A percentile compares a stretch with the other conserved stretches of the same genome.
phyloP scores from a whole-genome alignment of 306 rosid species.

The Cercis canadensis region DNA sequence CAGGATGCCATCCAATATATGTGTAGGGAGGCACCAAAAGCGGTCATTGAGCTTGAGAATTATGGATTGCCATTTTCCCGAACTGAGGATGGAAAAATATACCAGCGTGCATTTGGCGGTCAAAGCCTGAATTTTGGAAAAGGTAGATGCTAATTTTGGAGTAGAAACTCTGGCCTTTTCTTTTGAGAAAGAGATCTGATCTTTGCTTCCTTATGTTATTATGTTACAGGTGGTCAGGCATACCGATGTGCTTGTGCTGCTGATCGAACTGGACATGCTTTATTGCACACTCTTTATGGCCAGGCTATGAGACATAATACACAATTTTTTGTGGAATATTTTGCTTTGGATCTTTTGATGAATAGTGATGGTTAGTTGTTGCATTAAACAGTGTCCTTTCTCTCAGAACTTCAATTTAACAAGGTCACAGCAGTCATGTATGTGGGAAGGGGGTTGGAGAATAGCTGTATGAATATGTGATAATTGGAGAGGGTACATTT shows the following conservation, averaged over 20 bases:
- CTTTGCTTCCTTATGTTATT: slow-evolving; percentile 35
- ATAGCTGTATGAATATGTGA: slow-evolving; percentile 3
- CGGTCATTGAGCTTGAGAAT: slow-evolving; percentile 91
- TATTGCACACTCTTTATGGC: slow-evolving; percentile 86
- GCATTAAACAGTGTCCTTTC: slow-evolving; percentile 19
- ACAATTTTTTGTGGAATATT: slow-evolving; percentile 88
- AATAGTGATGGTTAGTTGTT: slow-evolving; percentile 71
- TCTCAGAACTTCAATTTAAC: slow-evolving; percentile 9
- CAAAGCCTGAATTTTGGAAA: slow-evolving; percentile 94
- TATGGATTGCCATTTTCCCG: slow-evolving; percentile 90
- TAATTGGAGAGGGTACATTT: not conserved
- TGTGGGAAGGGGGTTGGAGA: not conserved
- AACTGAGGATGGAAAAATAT: slow-evolving; percentile 88
- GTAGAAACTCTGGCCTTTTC: slow-evolving; percentile 10
- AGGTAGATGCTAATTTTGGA: slow-evolving; percentile 52
- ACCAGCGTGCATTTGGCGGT: slow-evolving; percentile 98
- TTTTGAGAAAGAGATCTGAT: slow-evolving; percentile 28
- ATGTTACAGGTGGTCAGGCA: slow-evolving; percentile 83
- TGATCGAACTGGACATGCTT: slow-evolving; percentile 94
- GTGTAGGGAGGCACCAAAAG: slow-evolving; percentile 97
- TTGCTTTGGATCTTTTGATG: slow-evolving; percentile 87
- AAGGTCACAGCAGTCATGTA: not conserved
- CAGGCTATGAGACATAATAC: slow-evolving; percentile 94
- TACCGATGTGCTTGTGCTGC: slow-evolving; percentile 98
- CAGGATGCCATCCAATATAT: slow-evolving; percentile 97